Evolutionary conservation across 1,284 basidiomycete species (phyloP).

Genomic region (Chalciporus sp.): DNA sequence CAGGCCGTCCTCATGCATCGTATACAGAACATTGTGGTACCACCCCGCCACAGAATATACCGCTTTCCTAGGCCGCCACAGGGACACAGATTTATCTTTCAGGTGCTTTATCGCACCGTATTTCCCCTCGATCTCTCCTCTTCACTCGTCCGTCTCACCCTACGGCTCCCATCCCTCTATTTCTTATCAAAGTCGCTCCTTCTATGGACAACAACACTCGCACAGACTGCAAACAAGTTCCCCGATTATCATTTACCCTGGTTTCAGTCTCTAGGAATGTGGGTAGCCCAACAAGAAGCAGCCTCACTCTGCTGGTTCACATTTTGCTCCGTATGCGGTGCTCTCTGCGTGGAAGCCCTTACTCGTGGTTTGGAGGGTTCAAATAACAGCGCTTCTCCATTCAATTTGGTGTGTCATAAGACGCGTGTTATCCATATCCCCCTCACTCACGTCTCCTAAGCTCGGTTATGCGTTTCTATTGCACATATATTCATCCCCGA

Average conservation of each 20-base stretch:
- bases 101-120: constrained; percentile 41
- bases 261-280: constrained; percentile 43
- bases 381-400: constrained; percentile 57
- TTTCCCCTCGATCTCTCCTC: constrained; percentile 66
- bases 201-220: constrained; percentile 56
- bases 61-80: constrained; percentile 25
- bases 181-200: constrained; percentile 55
- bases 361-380: constrained; percentile 67
- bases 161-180: constrained; percentile 66
- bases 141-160: constrained; percentile 54
- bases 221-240: constrained; percentile 54
- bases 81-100: constrained; percentile 26
- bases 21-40: constrained; percentile 75
- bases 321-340: constrained; percentile 64
- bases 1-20: constrained; percentile 70
- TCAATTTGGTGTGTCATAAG: constrained; percentile 57
- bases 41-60: constrained; percentile 49
- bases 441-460: constrained; percentile 35
- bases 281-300: constrained; percentile 56
- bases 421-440: constrained; percentile 6
- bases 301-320: constrained; percentile 70
- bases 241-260: constrained; percentile 34
- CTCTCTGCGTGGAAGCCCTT: constrained; percentile 64
- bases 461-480: constrained; percentile 75
- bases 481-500: constrained; percentile 69